phyloP scores from a whole-genome alignment of 1,139 yeast genomes.

The Yarrowia galli region DNA sequence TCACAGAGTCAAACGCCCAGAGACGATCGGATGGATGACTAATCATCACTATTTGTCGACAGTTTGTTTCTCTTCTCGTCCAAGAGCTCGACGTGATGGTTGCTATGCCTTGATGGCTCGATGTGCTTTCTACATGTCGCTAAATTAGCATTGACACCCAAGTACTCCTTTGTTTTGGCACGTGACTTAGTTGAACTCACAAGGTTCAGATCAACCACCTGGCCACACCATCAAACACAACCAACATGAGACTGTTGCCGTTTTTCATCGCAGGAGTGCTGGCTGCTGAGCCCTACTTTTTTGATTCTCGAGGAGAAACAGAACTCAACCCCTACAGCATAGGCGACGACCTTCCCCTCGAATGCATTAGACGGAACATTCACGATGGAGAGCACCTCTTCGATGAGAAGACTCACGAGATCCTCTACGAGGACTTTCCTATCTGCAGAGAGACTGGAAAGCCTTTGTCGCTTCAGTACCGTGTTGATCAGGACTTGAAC shows the following conservation, averaged over 20 bases:
- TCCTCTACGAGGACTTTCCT: constrained; percentile 67
- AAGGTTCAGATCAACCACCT: constrained; percentile 38
- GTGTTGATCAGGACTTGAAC: constrained; percentile 60
- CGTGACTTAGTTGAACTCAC: constrained; percentile 13
- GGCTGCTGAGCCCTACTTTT: constrained; percentile 29
- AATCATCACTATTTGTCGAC: not conserved
- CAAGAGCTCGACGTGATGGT: not conserved
- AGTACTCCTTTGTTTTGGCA: constrained; percentile 22
- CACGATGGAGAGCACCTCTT: constrained; percentile 79
- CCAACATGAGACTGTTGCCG: constrained; percentile 19
- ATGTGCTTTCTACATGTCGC: constrained; percentile 4
- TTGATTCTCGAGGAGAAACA: constrained; percentile 24
- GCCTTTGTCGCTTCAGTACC: constrained; percentile 63
- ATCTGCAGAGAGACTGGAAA: constrained; percentile 68
- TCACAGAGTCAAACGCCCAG: not conserved
- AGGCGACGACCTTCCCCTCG: constrained; percentile 61
- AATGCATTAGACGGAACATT: constrained; percentile 71
- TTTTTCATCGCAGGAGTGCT: constrained; percentile 26
- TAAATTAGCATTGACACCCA: constrained; percentile 15
- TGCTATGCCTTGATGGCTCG: constrained; percentile 2
- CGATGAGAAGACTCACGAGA: constrained; percentile 59
- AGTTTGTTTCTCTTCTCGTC: not conserved
- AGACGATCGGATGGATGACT: not conserved
- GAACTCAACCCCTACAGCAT: constrained; percentile 46
- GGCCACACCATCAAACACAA: constrained; percentile 31